A percentile compares a stretch with the other conserved stretches of the same genome.
Conservation (phyloP, 345 rosid genomes). For the Populus davidiana region DNA sequence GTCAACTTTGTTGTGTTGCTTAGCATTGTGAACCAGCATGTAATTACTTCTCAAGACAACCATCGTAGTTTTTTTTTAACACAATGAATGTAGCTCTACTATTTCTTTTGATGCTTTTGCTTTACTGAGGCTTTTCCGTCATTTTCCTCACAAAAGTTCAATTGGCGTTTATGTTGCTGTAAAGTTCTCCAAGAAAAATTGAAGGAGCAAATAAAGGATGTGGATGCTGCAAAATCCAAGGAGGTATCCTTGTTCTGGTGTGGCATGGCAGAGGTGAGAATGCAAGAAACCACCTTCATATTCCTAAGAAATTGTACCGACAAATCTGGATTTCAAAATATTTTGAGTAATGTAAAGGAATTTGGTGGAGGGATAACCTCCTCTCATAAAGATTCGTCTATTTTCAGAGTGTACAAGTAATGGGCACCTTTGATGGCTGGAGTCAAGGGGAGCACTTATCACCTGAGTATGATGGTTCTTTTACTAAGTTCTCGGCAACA, state of each 20-base stretch:
- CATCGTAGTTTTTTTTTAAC: neutral
- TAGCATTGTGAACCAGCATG: neutral
- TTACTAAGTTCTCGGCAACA: constrained; percentile 61
- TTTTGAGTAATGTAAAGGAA: neutral
- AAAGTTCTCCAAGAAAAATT: constrained; percentile 62
- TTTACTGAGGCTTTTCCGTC: neutral
- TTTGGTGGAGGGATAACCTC: neutral
- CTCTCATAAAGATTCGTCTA: neutral
- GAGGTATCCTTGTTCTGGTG: constrained; percentile 71
- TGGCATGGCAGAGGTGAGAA: constrained; percentile 86
- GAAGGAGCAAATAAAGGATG: constrained; percentile 66
- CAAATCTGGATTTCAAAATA: neutral
- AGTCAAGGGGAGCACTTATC: constrained; percentile 81
- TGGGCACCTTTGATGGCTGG: constrained; percentile 93
- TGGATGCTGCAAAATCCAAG: constrained; percentile 58
- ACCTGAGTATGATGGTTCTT: constrained; percentile 71
- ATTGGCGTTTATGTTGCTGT: neutral
- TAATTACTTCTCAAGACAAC: neutral
- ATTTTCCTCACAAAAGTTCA: constrained; percentile 1
- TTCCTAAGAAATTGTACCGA: neutral
- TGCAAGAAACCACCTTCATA: constrained; percentile 1
- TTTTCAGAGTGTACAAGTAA: constrained; percentile 74
- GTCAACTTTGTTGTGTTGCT: neutral
- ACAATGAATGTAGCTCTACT: neutral
- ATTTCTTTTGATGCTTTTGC: neutral